Evolutionary conservation across 2,329 filamentous ascomycete species (phyloP).

Genomic region (Penicillium sp.): DNA sequence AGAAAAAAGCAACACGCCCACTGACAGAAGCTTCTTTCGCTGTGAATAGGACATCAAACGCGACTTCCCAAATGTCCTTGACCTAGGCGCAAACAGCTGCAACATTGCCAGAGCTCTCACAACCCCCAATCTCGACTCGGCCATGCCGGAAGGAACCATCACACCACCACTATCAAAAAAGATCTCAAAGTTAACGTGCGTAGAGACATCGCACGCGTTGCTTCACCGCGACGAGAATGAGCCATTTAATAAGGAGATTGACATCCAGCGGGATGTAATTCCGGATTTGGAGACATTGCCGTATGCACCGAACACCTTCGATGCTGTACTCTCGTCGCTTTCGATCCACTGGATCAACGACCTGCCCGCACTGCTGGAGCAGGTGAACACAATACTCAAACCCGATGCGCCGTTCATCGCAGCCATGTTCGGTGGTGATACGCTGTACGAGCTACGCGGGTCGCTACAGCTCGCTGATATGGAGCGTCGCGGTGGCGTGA

Average conservation of each 20-base stretch:
- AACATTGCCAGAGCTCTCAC: conserved; percentile 84
- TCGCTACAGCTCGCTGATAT: conserved; percentile 89
- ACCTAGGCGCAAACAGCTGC: conserved; percentile 93
- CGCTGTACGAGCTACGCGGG: conserved; percentile 87
- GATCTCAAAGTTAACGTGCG: conserved; percentile 72
- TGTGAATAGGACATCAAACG: conserved; percentile 75
- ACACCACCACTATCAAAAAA: conserved; percentile 63
- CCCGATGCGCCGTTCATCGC: conserved; percentile 90
- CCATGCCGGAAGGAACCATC: conserved; percentile 32
- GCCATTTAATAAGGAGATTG: conserved; percentile 69
- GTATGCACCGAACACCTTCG: conserved; percentile 74
- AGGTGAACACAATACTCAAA: conserved; percentile 84
- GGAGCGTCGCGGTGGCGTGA: conserved; percentile 86
- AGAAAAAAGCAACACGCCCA: background rate
- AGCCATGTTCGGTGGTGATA: conserved; percentile 95
- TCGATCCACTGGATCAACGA: conserved; percentile 98
- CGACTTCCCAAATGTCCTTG: conserved; percentile 77
- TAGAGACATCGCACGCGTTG: conserved; percentile 74
- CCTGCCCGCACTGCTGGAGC: conserved; percentile 76
- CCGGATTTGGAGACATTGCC: conserved; percentile 66
- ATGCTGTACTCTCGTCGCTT: conserved; percentile 84
- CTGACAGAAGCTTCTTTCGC: conserved; percentile 3
- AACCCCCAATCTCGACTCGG: conserved; percentile 63
- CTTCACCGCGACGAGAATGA: conserved; percentile 72
- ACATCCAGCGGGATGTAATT: conserved; percentile 74